Conservation (phyloP, 1,284 basidiomycete genomes). For the Leccinum subrobustum region DNA sequence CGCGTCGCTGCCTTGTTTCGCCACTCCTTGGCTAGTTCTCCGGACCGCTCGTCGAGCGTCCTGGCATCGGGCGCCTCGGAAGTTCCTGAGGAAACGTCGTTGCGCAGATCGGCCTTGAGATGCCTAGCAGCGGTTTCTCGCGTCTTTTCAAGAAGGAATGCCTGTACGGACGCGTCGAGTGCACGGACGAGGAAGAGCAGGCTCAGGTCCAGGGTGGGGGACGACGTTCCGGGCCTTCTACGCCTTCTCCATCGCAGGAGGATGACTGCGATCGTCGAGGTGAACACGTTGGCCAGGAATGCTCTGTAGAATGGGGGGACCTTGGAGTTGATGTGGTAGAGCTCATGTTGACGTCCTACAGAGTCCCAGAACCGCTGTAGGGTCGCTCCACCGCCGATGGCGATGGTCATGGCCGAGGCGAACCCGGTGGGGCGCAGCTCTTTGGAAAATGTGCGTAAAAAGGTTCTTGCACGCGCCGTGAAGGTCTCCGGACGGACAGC, state of each 20-base stretch:
- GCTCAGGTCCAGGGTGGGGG: constrained; percentile 66
- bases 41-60: constrained; percentile 1
- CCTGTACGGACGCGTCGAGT: constrained; percentile 57
- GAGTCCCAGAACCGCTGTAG: constrained; percentile 47
- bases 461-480: no score
- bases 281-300: constrained; percentile 56
- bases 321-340: constrained; percentile 1
- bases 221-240: constrained; percentile 27
- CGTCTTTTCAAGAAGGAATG: constrained; percentile 13
- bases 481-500: no score
- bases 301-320: constrained; percentile 41
- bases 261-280: constrained; percentile 53
- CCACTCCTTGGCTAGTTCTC: constrained; percentile 16
- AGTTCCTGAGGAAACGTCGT: background rate
- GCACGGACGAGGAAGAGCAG: constrained; percentile 69
- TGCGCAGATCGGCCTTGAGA: background rate
- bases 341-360: constrained; percentile 13
- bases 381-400: constrained; percentile 60
- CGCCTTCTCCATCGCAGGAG: constrained; percentile 47
- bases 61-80: constrained; percentile 1
- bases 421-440: no score
- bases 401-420: constrained; percentile 41
- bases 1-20: constrained; percentile 35
- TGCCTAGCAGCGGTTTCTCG: constrained; percentile 7
- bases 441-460: no score